Evolutionary conservation across 768 basidiomycete genomes (phyloP), one percentile per base, ranked within the genome.

Genomic region (Trametes sanguinea): DNA sequence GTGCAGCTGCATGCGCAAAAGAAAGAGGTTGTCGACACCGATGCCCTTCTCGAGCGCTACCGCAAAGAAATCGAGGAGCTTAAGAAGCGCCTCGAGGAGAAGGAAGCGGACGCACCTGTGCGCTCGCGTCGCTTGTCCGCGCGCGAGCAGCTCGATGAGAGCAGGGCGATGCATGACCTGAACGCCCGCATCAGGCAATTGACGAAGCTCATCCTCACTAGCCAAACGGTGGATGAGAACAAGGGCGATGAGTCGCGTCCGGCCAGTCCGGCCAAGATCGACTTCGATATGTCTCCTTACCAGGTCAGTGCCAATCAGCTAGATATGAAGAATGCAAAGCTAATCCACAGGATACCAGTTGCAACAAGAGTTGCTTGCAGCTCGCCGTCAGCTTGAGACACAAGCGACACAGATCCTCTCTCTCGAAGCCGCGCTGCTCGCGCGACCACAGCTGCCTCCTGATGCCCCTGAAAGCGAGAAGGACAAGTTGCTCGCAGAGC

Each of bases 11-110:
- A 89, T 62, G 95, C 95, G 3, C 86, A 90, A 77, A 94, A 93
- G 86, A 95, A 93, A 74, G 95, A 97, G 73, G 80, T 98, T 10
- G 86, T 97, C 3, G 94, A 97, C 67, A 94, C 93, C 0, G 92
- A 95, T 62, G 95, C 94, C 0, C 81, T 97, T 43, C 91, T 99
- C 64, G 93, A 96, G 77, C 84, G 94, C 53, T 98, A 98, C 73
- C 85, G 92, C 67, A 92, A 90, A 68, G 94, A 98, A 76, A 96
- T 99, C 57, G 95, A 95, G 51, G 89, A 91, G 44, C 85, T 99
- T 55, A 91, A 88, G 77, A 77, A 73, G 2, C 83, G 92, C 44
- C 79, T 95, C 44, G 76, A 80, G 13, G 90, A 91, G 64, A 79
- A 85, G 42, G 89, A 91, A 71, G 82, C 84, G 8, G 88, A 88